Conservation (phyloP, 768 basidiomycete species). For the Termitomyces sp. region DNA sequence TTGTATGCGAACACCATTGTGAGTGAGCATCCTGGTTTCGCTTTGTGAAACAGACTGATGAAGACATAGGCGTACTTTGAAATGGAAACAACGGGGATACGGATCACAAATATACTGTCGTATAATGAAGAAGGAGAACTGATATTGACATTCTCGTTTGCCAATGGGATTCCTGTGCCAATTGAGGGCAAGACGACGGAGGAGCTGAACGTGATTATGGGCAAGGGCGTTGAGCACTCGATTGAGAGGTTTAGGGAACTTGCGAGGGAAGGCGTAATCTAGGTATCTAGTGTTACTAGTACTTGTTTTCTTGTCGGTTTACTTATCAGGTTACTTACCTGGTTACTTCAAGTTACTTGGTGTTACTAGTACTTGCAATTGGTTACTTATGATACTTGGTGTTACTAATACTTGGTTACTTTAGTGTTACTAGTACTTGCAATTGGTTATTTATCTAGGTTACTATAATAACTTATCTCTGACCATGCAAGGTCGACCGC, state of each 20-base stretch:
- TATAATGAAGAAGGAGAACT: conserved; percentile 19
- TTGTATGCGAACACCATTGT: conserved; percentile 21
- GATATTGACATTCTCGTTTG: conserved; percentile 21
- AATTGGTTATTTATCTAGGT: too few species aligned
- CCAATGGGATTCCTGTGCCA: conserved; percentile 19
- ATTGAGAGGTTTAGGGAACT: conserved; percentile 20
- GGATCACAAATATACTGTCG: conserved; percentile 22
- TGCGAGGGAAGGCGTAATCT: conserved; percentile 12
- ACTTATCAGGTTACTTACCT: too few species aligned
- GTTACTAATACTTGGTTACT: too few species aligned
- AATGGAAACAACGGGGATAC: conserved; percentile 6
- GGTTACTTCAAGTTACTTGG: too few species aligned
- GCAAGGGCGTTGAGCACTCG: conserved; percentile 18
- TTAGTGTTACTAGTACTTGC: too few species aligned
- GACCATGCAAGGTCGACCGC: conserved; percentile 20
- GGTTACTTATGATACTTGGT: too few species aligned
- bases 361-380: too few species aligned
- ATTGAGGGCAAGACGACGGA: background rate
- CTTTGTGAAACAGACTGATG: background rate
- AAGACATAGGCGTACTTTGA: conserved; percentile 21
- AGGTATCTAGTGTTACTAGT: too few species aligned
- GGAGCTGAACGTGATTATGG: conserved; percentile 18
- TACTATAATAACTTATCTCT: too few species aligned
- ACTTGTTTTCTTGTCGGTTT: too few species aligned
- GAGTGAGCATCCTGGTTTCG: conserved; percentile 10